Conservation (phyloP, 1,284 basidiomycete genomes). For the Sporisorium exsertum region DNA sequence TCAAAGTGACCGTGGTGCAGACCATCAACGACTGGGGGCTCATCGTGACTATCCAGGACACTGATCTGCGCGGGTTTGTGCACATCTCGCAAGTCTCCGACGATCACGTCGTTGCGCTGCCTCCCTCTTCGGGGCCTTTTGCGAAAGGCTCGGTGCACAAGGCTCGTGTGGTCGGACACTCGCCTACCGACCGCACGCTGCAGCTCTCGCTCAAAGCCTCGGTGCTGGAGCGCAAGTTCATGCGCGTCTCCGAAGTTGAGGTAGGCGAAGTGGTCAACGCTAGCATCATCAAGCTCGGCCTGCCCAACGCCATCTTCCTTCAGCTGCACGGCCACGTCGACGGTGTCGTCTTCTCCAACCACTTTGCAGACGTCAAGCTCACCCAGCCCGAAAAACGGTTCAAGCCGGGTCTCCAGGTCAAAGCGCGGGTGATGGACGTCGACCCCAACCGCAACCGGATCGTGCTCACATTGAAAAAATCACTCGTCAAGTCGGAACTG, state of each 20-base stretch:
- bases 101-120: conserved; percentile 83
- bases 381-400: conserved; percentile 81
- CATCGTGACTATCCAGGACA: conserved; percentile 49
- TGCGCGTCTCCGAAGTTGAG: conserved; percentile 83
- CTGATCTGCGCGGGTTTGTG: conserved; percentile 57
- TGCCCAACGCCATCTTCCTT: conserved; percentile 63
- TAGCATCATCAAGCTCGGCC: conserved; percentile 57
- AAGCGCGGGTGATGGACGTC: conserved; percentile 87
- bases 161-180: conserved; percentile 89
- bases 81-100: conserved; percentile 91
- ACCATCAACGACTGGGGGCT: conserved; percentile 65
- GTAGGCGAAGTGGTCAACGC: conserved; percentile 58
- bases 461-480: conserved; percentile 90
- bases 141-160: conserved; percentile 73
- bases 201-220: conserved; percentile 86
- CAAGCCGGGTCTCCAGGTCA: conserved; percentile 84
- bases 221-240: conserved; percentile 85
- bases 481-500: conserved; percentile 82
- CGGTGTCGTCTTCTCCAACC: conserved; percentile 91
- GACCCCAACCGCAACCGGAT: conserved; percentile 86
- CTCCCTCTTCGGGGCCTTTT: conserved; percentile 71
- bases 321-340: conserved; percentile 72
- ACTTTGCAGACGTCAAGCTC: conserved; percentile 86
- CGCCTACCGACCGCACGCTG: conserved; percentile 86
- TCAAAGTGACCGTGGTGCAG: conserved; percentile 55